Evolutionary conservation across 75 land plant genomes (phyloP), one percentile per base, ranked within the genome.

Genomic region (Azolla pinnata): DNA sequence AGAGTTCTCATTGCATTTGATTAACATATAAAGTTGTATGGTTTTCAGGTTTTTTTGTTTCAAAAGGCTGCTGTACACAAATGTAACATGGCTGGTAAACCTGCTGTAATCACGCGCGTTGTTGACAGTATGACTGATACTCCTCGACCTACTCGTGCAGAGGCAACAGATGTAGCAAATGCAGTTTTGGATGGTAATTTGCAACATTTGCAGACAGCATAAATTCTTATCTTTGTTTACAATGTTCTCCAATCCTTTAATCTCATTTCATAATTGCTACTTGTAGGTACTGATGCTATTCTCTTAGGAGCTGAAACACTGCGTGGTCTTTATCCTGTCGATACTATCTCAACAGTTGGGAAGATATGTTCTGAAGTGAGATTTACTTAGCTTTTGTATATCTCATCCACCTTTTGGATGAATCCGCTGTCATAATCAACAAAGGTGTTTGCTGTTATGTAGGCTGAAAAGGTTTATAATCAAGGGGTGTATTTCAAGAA

Each of bases 91-190:
- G 90, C 82, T 55, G 97, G 97, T 58, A 92, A 92, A 70, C 86
- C 96, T 54, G 88, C 90, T 23, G 81, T 92, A 16, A 69, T 92
- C 44, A 92, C 97, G 63, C 84, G 97, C 59, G 97, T 92, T 46
- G 97, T 92, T 54, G 97, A 92, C 54, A 89, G 97, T 53, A 92
- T 92, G 97, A 86, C 96, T 58, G 84, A 85, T 56, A 92, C 82
- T 52, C 79, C 92, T 2, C 69, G 97, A 25, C 97, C 97, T 31
- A 92, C 97, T 48, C 90, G 97, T 62, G 97, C 97, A 30, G 97
- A 92, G 64, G 98, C 98, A 53, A 93, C 98, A 30, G 98, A 93
- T 79, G 96, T 93, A 32, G 98, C 98, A 9, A 93, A 93, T 74
- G 98, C 98, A 51, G 96, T 93, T 1, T 56, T 93, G 34, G 98